Conservation (phyloP, 306 rosid genomes). For the Cercis canadensis region DNA sequence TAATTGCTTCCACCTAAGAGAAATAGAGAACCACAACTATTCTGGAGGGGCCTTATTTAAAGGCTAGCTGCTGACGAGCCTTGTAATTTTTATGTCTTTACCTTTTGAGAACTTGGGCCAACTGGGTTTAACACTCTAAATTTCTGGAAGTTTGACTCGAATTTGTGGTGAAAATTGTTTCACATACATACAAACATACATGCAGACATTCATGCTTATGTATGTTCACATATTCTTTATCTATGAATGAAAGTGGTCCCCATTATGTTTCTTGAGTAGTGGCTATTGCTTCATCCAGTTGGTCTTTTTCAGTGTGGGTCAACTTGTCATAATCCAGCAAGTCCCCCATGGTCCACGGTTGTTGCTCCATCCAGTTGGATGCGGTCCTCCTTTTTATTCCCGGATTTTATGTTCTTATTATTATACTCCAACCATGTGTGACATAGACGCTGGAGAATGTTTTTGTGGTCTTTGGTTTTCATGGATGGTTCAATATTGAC, state of each 20-base stretch:
- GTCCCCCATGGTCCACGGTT: slow-evolving; percentile 8
- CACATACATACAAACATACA: slow-evolving; percentile 22
- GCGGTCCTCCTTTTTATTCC: slow-evolving; percentile 30
- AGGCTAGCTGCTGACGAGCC: slow-evolving; percentile 3
- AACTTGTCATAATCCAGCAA: slow-evolving; percentile 22
- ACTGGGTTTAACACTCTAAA: too few relatives aligned
- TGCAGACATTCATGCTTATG: background rate
- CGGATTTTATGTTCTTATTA: background rate
- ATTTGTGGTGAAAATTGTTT: background rate
- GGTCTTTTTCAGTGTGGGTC: slow-evolving; percentile 45
- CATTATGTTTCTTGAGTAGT: too few relatives aligned
- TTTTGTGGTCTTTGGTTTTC: slow-evolving; percentile 25
- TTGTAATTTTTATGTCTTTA: background rate
- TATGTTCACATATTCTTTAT: background rate
- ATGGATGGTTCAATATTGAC: slow-evolving; percentile 19
- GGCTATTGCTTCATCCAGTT: background rate
- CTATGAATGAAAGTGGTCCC: background rate
- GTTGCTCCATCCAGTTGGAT: slow-evolving; percentile 28
- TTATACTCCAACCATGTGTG: slow-evolving; percentile 29
- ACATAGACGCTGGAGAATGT: slow-evolving; percentile 23
- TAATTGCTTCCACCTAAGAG: too few relatives aligned
- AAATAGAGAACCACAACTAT: slow-evolving; percentile 5
- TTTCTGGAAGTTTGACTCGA: background rate
- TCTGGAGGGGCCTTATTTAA: background rate
- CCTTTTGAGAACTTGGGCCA: background rate